Percentiles rank a stretch among this genome's conserved stretches.
Conservation (phyloP, 805 yeast species). For the Candida cerambycidarum region DNA sequence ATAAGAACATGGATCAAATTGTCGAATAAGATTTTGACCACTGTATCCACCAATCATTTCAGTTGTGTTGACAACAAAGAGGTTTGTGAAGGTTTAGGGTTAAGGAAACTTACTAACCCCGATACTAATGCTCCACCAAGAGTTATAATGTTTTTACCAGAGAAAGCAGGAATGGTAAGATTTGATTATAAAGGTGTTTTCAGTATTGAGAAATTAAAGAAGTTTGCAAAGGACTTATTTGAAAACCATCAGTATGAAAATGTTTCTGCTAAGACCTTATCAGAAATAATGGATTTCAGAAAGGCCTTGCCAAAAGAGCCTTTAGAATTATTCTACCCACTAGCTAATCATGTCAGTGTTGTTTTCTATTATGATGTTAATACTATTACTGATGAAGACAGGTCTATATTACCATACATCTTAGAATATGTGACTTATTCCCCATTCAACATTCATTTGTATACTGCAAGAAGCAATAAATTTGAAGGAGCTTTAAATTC, state of each 20-base stretch:
- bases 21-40: constrained; percentile 45
- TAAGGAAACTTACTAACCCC: constrained; percentile 28
- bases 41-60: constrained; percentile 52
- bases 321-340: constrained; percentile 35
- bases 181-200: constrained; percentile 44
- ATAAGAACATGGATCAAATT: constrained; percentile 59
- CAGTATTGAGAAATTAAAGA: constrained; percentile 31
- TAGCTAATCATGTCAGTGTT: constrained; percentile 46
- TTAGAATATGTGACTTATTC: constrained; percentile 56
- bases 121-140: constrained; percentile 31
- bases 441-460: constrained; percentile 54
- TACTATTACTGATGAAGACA: constrained; percentile 59
- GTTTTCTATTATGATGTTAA: constrained; percentile 54
- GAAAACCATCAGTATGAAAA: constrained; percentile 45
- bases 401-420: constrained; percentile 56
- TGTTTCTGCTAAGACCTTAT: constrained; percentile 27
- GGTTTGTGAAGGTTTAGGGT: constrained; percentile 54
- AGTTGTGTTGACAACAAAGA: constrained; percentile 54
- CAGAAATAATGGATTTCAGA: constrained; percentile 29
- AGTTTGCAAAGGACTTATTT: constrained; percentile 48
- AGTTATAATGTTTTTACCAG: constrained; percentile 54
- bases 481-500: constrained; percentile 37
- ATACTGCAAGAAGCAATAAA: constrained; percentile 48
- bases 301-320: constrained; percentile 31
- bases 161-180: constrained; percentile 45